Percentiles rank a stretch among this genome's conserved stretches.
These are phyloP conservation scores for Porcisia hertigi DNA, from an alignment of 208 protist genomes.

Conservation along the genomic window DNA sequence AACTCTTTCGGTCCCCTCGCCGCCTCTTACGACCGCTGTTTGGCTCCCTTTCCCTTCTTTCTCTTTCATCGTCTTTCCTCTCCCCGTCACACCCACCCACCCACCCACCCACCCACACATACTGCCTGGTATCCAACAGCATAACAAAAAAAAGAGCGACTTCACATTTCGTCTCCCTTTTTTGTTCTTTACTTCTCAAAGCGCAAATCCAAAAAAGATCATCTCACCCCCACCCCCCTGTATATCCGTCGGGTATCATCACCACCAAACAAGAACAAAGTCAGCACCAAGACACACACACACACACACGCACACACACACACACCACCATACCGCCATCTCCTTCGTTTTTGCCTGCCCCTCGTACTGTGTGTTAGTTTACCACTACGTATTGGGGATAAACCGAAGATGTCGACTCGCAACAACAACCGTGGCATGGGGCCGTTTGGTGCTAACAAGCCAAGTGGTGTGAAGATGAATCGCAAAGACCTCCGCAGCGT, in stretches of 20 bases:
- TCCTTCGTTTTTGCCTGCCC: neutral
- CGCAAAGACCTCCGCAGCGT: conserved; percentile 84
- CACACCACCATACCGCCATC: neutral
- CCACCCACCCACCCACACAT: no score
- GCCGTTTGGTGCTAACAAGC: conserved; percentile 59
- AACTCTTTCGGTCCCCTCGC: neutral
- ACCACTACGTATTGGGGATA: neutral
- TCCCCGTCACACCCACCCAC: neutral
- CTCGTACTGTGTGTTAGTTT: conserved; percentile 1
- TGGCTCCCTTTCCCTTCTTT: conserved; percentile 8
- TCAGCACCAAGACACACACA: neutral
- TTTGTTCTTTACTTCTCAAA: neutral
- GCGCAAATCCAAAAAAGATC: neutral
- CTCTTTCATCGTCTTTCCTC: neutral
- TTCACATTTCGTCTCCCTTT: neutral
- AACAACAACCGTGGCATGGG: conserved; percentile 47
- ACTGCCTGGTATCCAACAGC: conserved; percentile 1
- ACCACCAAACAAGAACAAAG: neutral
- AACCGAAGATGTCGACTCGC: conserved; percentile 24
- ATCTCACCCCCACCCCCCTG: neutral
- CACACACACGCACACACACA: neutral
- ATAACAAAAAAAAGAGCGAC: neutral
- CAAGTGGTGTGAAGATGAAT: conserved; percentile 78
- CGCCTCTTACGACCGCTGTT: conserved; percentile 11
- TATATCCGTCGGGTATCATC: neutral